Evolutionary conservation across 2,329 filamentous ascomycete genomes (phyloP), one percentile per base, ranked within the genome.

Genomic region (Aurifilum marmelostoma): DNA sequence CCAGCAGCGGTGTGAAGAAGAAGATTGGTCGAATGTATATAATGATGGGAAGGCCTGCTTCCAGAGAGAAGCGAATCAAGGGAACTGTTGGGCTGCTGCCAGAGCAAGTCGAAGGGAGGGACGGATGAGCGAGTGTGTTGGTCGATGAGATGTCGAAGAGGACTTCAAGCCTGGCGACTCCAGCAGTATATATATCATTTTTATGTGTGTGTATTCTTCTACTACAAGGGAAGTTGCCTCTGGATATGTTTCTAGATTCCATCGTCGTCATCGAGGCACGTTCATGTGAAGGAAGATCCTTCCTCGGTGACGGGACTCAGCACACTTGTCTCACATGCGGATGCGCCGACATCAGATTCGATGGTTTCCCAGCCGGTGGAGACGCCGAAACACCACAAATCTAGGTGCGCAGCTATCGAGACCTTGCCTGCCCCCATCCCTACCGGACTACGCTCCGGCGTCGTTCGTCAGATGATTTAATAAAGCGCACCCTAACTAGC

Each of bases 31-130:
- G 24, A 56, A 18, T 4, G 14, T 4, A 34, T 34, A 8, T 56
- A 56, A 18, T 29, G 52, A n/a, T n/a, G n/a, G n/a, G n/a, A 56
- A 56, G 27, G 27, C 52, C 52, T 56, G 52, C 52, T 56, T 32
- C 52, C 2, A 18, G 27, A 29, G 52, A 29, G 52, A 29, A 56
- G 21, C 18, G 27, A 56, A 56, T 7, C 18, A 47, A 47, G 43
- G 7, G 8, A 18, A 32, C 7, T 18, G 52, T 32, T 29, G 52
- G 32, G 24, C 27, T 56, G 52, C 52, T 56, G 27, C 52, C 52
- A 29, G 52, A 56, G 52, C 52, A 32, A 29, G 24, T 29, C 6
- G 52, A 32, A 29, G 52, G 27, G 27, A 56, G 14, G 52, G 52
- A 56, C 14, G 52, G 18, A 16, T 32, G 27, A 56, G 24, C 27